Evolutionary conservation across 228 moss, liverwort and hornwort species (phyloP).

Genomic region (Sphagnum fallax): DNA sequence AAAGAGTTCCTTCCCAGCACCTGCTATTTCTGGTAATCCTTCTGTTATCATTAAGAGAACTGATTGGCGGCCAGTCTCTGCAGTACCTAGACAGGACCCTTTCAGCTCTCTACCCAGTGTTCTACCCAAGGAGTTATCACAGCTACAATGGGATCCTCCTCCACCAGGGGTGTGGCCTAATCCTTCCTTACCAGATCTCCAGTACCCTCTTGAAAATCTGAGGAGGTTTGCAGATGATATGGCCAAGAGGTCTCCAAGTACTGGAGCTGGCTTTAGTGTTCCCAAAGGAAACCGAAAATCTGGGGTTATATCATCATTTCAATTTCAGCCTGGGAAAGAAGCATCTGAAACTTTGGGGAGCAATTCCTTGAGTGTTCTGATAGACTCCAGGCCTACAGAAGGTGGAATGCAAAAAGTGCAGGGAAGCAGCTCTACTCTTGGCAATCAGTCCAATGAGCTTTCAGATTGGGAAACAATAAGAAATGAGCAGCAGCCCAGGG

Average conservation of each 20-base stretch:
- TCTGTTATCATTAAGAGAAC: constrained; percentile 13
- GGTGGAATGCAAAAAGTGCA: constrained; percentile 3
- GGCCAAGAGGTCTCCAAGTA: background rate
- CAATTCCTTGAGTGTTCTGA: no score
- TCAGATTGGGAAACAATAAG: constrained; percentile 14
- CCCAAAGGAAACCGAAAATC: constrained; percentile 12
- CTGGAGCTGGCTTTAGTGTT: constrained; percentile 1
- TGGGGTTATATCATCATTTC: constrained; percentile 2
- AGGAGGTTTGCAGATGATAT: constrained; percentile 5
- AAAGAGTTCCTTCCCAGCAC: constrained; percentile 18
- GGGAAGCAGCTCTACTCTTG: background rate
- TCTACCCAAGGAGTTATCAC: constrained; percentile 10
- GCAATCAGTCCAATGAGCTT: constrained; percentile 5
- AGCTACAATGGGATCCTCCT: constrained; percentile 21
- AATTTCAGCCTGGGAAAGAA: constrained; percentile 16
- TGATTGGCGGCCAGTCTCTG: constrained; percentile 10
- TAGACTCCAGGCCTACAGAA: background rate
- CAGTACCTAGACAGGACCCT: constrained; percentile 9
- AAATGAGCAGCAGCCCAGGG: constrained; percentile 1
- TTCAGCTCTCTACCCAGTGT: constrained; percentile 1
- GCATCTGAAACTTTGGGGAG: background rate
- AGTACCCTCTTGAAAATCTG: constrained; percentile 7
- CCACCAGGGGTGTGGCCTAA: constrained; percentile 9
- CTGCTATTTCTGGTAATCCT: background rate
- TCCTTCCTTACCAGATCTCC: constrained; percentile 14